phyloP scores from a whole-genome alignment of 139 green algal genomes.

The Haematococcus sp. region DNA sequence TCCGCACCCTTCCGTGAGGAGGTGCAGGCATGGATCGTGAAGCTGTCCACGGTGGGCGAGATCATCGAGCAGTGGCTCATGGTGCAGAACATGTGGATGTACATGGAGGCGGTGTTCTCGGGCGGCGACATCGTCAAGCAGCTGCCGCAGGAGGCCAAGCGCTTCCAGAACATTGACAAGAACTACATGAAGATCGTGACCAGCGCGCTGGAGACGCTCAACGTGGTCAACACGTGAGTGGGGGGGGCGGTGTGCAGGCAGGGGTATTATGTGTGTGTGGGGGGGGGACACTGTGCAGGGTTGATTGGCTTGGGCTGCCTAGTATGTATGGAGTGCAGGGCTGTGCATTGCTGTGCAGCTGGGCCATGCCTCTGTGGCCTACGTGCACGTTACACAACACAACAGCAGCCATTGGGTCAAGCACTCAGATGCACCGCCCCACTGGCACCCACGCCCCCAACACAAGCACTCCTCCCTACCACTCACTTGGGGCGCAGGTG shows the following conservation, averaged over 20 bases:
- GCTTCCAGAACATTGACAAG: slow-evolving; percentile 96
- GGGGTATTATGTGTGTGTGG: too few species aligned
- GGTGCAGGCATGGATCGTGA: slow-evolving; percentile 75
- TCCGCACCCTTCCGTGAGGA: slow-evolving; percentile 78
- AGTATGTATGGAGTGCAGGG: too few species aligned
- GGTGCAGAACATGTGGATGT: slow-evolving; percentile 81
- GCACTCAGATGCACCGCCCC: too few species aligned
- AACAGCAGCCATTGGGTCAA: too few species aligned
- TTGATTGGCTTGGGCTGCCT: too few species aligned
- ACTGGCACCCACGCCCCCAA: too few species aligned
- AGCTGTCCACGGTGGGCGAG: slow-evolving; percentile 87
- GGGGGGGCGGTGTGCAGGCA: too few species aligned
- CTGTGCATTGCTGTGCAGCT: too few species aligned
- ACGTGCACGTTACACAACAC: too few species aligned
- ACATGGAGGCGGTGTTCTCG: slow-evolving; percentile 96
- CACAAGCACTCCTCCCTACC: too few species aligned
- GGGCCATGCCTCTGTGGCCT: too few species aligned
- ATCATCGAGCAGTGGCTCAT: slow-evolving; percentile 92
- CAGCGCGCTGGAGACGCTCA: slow-evolving; percentile 74
- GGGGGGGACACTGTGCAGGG: too few species aligned
- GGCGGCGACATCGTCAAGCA: slow-evolving; percentile 96
- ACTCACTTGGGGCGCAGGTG: slow-evolving; percentile 15
- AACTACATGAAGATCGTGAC: slow-evolving; percentile 95
- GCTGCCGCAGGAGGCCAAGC: slow-evolving; percentile 91
- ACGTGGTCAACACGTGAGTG: slow-evolving; percentile 81